phyloP scores from a whole-genome alignment of 331 rosid genomes.

The Quercus phellos region DNA sequence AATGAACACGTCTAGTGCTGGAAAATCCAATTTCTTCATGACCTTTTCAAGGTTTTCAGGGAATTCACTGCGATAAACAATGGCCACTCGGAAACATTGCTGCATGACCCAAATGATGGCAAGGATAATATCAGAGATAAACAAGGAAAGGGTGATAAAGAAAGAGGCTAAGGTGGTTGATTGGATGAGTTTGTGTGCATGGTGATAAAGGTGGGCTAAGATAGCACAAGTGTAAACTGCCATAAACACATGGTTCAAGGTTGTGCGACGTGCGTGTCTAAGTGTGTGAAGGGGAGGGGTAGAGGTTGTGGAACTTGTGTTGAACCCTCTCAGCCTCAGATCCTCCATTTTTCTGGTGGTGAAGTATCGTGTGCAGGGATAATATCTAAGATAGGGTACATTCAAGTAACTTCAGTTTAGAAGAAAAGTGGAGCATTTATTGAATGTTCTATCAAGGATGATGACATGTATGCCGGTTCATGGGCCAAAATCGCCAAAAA shows the following conservation, averaged over 20 bases:
- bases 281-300: constrained; percentile 18
- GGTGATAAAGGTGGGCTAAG: constrained; percentile 25
- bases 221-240: constrained; percentile 15
- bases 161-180: constrained; percentile 3
- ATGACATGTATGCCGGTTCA: too few species aligned
- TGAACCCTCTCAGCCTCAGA: too few species aligned
- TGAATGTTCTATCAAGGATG: too few species aligned
- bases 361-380: too few species aligned
- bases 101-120: constrained; percentile 22
- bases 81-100: constrained; percentile 29
- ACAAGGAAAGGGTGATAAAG: constrained; percentile 21
- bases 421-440: too few species aligned
- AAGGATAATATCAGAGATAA: constrained; percentile 25
- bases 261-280: constrained; percentile 9
- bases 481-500: too few species aligned
- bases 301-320: too few species aligned
- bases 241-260: constrained; percentile 19
- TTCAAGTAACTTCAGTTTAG: too few species aligned
- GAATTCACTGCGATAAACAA: constrained; percentile 19
- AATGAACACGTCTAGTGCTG: too few species aligned
- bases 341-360: too few species aligned
- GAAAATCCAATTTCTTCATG: too few species aligned
- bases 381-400: too few species aligned
- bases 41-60: constrained; percentile 6
- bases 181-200: constrained; percentile 6